These are phyloP conservation scores for Pleurozium schreberi DNA, from an alignment of 225 moss, liverwort and hornwort species.

Conservation along the genomic window DNA sequence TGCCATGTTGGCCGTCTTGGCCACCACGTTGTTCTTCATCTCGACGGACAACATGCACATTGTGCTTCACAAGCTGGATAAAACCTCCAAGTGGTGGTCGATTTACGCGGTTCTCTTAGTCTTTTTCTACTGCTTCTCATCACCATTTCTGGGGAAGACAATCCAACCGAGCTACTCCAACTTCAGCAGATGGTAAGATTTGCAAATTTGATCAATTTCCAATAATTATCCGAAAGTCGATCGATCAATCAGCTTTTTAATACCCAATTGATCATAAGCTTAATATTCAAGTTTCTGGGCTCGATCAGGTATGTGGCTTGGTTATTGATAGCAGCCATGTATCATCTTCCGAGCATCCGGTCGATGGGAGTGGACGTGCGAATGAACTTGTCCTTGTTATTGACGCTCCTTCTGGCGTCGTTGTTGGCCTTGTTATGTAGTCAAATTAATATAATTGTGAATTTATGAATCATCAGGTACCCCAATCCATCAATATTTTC, in stretches of 20 bases:
- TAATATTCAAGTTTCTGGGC: neutral
- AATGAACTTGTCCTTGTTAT: constrained; percentile 52
- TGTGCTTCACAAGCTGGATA: constrained; percentile 40
- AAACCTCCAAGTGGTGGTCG: constrained; percentile 56
- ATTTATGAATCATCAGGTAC: constrained; percentile 1
- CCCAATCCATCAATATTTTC: constrained; percentile 49
- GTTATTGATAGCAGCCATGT: constrained; percentile 43
- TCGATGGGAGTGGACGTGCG: constrained; percentile 53
- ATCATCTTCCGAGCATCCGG: constrained; percentile 42
- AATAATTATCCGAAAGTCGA: too few relatives aligned
- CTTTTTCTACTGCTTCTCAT: constrained; percentile 49
- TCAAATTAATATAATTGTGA: too few relatives aligned
- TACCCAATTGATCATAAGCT: too few relatives aligned
- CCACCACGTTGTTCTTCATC: constrained; percentile 25
- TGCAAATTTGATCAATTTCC: too few relatives aligned
- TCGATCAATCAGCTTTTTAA: neutral
- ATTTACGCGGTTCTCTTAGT: constrained; percentile 36
- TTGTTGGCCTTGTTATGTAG: constrained; percentile 7
- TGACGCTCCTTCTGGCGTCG: constrained; percentile 32
- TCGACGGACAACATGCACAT: constrained; percentile 49
- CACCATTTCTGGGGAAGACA: constrained; percentile 32
- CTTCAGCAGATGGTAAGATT: constrained; percentile 34
- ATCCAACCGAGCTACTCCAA: constrained; percentile 49
- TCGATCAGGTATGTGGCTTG: constrained; percentile 33
- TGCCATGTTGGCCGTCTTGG: constrained; percentile 30